Conservation (phyloP, 1,284 basidiomycete genomes). For the Bondarzewia mesenterica region DNA sequence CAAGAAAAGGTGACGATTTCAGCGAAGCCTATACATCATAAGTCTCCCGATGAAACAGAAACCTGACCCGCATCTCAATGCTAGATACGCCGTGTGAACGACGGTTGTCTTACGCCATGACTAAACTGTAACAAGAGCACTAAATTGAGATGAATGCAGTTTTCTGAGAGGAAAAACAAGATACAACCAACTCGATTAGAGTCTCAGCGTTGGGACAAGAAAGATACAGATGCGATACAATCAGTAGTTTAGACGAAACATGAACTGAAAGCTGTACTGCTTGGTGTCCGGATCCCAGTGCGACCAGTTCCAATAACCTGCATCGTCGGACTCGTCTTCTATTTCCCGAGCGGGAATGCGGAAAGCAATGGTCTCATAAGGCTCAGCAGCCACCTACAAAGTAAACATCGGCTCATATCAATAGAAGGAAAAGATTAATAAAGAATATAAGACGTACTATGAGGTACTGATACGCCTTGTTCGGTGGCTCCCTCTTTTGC, state of each 20-base stretch:
- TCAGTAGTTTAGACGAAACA: slow-evolving; percentile 71
- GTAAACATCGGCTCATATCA: too few relatives aligned
- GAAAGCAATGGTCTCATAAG: slow-evolving; percentile 98
- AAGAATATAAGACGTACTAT: slow-evolving; percentile 55
- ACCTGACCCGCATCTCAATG: too few relatives aligned
- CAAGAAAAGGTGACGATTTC: too few relatives aligned
- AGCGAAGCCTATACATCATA: too few relatives aligned
- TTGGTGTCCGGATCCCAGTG: slow-evolving; percentile 97
- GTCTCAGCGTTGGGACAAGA: background rate
- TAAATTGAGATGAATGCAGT: slow-evolving; percentile 27
- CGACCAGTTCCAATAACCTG: slow-evolving; percentile 90
- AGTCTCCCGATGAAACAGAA: too few relatives aligned
- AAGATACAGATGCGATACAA: slow-evolving; percentile 4
- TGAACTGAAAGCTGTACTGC: slow-evolving; percentile 92
- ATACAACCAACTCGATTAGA: background rate
- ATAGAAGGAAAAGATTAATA: slow-evolving; percentile 1
- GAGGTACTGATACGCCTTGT: slow-evolving; percentile 95
- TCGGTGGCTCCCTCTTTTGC: slow-evolving; percentile 91
- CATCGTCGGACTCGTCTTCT: slow-evolving; percentile 87
- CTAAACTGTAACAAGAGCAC: too few relatives aligned
- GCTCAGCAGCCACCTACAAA: slow-evolving; percentile 88
- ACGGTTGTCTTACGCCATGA: too few relatives aligned
- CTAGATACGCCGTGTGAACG: too few relatives aligned
- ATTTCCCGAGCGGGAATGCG: slow-evolving; percentile 97
- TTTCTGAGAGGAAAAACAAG: background rate